phyloP scores from a whole-genome alignment of 345 rosid genomes.

The Geranium rotundifolium region DNA sequence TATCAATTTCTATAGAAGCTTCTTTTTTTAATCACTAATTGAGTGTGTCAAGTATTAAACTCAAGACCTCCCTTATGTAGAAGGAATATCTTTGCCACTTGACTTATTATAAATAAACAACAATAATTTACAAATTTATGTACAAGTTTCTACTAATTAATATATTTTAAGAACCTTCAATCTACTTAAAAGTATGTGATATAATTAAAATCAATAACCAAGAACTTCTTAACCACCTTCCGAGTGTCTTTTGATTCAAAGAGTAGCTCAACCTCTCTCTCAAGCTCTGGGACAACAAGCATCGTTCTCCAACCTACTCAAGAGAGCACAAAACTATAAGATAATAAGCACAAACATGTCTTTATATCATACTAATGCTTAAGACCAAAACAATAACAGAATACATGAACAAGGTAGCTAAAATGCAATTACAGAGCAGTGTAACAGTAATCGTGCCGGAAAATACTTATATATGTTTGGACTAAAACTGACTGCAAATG shows the following conservation, averaged over 20 bases:
- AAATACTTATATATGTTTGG: no score
- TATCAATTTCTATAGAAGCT: no score
- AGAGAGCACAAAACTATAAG: conserved; percentile 4
- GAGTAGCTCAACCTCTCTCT: conserved; percentile 80
- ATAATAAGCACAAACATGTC: background rate
- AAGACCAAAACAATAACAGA: background rate
- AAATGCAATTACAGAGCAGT: background rate
- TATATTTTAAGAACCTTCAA: background rate
- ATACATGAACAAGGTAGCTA: no score
- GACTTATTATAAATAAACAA: no score
- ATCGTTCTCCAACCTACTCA: conserved; percentile 91
- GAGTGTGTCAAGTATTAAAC: no score
- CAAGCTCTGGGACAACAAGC: conserved; percentile 98
- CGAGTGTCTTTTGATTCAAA: conserved; percentile 64
- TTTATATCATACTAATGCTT: background rate
- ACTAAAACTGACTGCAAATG: background rate
- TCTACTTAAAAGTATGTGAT: background rate
- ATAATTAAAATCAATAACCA: background rate
- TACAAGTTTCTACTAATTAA: no score
- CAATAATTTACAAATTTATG: no score
- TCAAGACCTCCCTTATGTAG: no score
- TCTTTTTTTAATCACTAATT: no score
- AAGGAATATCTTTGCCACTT: no score
- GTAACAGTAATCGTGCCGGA: background rate
- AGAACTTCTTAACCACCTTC: conserved; percentile 34